A percentile compares a stretch with the other conserved stretches of the same genome.
Conservation (phyloP, 441 rosid genomes). For the Isatis lusitanica region DNA sequence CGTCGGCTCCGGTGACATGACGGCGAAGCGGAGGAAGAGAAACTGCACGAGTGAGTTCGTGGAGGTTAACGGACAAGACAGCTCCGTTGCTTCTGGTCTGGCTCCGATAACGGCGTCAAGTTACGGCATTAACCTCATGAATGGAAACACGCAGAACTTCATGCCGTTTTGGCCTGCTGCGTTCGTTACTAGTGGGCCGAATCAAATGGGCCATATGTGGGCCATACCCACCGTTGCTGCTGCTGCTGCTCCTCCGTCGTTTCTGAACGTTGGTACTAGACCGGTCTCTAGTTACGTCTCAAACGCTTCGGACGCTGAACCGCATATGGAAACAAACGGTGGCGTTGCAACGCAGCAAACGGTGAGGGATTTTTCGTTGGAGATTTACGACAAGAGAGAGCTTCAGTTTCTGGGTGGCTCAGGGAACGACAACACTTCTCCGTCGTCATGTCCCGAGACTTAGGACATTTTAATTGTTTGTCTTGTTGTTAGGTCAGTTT, state of each 20-base stretch:
- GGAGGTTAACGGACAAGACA: constrained; percentile 43
- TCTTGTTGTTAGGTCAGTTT: constrained; percentile 9
- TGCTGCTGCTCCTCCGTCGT: constrained; percentile 24
- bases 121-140: constrained; percentile 21
- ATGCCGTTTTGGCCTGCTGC: constrained; percentile 57
- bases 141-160: constrained; percentile 39
- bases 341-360: background rate
- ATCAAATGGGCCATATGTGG: constrained; percentile 50
- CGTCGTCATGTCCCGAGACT: constrained; percentile 36
- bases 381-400: constrained; percentile 63
- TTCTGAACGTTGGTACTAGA: constrained; percentile 41
- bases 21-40: constrained; percentile 49
- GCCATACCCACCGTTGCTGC: constrained; percentile 45
- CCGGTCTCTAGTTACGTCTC: constrained; percentile 51
- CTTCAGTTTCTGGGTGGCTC: constrained; percentile 58
- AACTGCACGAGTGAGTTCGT: constrained; percentile 52
- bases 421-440: constrained; percentile 27
- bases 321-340: constrained; percentile 4
- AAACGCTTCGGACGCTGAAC: constrained; percentile 10
- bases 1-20: constrained; percentile 28
- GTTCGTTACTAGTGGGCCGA: constrained; percentile 38
- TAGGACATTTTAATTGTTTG: background rate
- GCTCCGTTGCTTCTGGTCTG: constrained; percentile 54
- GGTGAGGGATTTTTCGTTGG: constrained; percentile 62
- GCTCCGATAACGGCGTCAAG: constrained; percentile 50